Conservation (phyloP, 1,284 basidiomycete genomes). For the Porogramme epimiltina region DNA sequence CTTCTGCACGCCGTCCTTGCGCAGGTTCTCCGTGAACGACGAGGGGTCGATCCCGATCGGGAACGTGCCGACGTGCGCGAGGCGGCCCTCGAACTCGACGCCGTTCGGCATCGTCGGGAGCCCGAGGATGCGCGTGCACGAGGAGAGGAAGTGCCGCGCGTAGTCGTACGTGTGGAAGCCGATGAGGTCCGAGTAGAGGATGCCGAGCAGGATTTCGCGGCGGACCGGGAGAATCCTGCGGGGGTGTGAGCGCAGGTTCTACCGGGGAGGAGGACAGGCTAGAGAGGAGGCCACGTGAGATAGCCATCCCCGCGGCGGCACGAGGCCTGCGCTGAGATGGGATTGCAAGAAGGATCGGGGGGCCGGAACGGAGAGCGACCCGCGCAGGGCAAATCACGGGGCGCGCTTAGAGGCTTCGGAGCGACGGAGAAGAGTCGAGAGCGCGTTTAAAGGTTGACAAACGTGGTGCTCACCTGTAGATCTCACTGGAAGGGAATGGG, state of each 20-base stretch:
- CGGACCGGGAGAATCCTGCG: conserved; percentile 92
- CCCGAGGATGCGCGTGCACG: conserved; percentile 94
- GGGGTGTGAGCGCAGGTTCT: not conserved
- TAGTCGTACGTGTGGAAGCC: conserved; percentile 99
- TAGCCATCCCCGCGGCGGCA: conserved; percentile 10
- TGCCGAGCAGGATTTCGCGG: conserved; percentile 93
- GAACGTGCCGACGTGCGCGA: conserved; percentile 97
- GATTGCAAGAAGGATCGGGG: conserved; percentile 4
- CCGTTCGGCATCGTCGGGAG: conserved; percentile 99
- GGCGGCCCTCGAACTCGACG: conserved; percentile 92
- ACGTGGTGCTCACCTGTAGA: conserved; percentile 76
- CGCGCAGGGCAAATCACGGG: conserved; percentile 9
- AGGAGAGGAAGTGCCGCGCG: conserved; percentile 97
- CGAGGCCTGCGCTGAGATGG: no score
- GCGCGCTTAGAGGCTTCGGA: not conserved
- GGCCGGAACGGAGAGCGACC: conserved; percentile 5
- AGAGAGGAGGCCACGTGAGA: conserved; percentile 7
- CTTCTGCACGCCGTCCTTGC: conserved; percentile 76
- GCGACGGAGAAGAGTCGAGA: conserved; percentile 11
- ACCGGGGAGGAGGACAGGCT: not conserved
- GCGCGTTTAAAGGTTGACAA: not conserved
- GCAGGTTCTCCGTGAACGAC: conserved; percentile 88
- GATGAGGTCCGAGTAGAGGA: conserved; percentile 95
- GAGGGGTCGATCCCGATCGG: conserved; percentile 97
- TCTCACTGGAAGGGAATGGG: conserved; percentile 97